Evolutionary conservation across 805 yeast species (phyloP).

Genomic region (Wickerhamiella alocasiicola): DNA sequence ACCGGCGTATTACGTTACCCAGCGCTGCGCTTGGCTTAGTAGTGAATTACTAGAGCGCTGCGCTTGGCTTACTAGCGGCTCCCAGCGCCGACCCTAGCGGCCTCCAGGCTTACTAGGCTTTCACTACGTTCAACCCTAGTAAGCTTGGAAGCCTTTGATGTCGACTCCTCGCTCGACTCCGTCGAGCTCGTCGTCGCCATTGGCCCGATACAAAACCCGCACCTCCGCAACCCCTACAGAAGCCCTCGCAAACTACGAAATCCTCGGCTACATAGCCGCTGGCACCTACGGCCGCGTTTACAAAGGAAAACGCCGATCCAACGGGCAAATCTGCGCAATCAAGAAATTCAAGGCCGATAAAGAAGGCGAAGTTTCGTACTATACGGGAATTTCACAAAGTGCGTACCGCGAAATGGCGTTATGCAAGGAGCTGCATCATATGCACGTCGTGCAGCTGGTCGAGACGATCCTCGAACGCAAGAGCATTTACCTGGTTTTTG

Average conservation of each 20-base stretch:
- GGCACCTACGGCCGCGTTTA: slow-evolving; percentile 96
- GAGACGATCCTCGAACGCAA: slow-evolving; percentile 82
- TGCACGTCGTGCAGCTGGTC: slow-evolving; percentile 63
- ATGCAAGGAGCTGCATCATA: slow-evolving; percentile 74
- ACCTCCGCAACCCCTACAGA: slow-evolving; percentile 55
- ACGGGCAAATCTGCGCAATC: slow-evolving; percentile 53
- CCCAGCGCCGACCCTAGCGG: too few species aligned
- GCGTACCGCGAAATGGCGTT: slow-evolving; percentile 95
- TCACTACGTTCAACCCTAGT: too few species aligned
- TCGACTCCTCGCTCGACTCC: not conserved
- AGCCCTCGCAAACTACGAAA: slow-evolving; percentile 74
- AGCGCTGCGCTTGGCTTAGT: too few species aligned
- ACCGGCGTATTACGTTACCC: too few species aligned
- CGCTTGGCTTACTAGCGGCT: too few species aligned
- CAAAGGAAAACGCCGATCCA: slow-evolving; percentile 54
- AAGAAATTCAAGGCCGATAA: slow-evolving; percentile 92
- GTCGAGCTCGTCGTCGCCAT: slow-evolving; percentile 23
- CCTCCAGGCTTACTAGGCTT: too few species aligned
- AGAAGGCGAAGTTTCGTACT: slow-evolving; percentile 77
- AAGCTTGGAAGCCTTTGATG: too few species aligned
- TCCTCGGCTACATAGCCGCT: slow-evolving; percentile 92
- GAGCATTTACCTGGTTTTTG: slow-evolving; percentile 88
- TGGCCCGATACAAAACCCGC: slow-evolving; percentile 41
- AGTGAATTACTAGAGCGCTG: too few species aligned
- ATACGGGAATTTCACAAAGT: slow-evolving; percentile 90